Evolutionary conservation across 176 grass and related monocot genomes (phyloP).

Genomic region (Coix lacrymajobi): DNA sequence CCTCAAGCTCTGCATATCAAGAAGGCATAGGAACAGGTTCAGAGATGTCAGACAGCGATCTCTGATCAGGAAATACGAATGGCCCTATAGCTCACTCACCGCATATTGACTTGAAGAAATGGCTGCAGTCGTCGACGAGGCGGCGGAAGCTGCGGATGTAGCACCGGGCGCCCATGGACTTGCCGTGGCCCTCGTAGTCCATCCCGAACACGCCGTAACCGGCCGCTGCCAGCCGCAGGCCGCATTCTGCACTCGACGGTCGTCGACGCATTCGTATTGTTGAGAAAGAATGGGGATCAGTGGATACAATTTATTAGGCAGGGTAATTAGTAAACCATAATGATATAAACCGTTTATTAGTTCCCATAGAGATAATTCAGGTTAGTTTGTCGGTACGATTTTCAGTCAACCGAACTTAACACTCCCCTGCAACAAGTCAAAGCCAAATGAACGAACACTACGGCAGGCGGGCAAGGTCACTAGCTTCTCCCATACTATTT

Average conservation of each 20-base stretch:
- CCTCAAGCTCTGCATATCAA: conserved; percentile 48
- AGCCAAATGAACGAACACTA: too few relatives aligned
- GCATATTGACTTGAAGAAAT: conserved; percentile 78
- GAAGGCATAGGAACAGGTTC: not conserved
- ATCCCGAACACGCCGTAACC: conserved; percentile 82
- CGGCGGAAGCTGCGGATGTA: conserved; percentile 80
- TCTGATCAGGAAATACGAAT: not conserved
- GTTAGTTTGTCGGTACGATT: not conserved
- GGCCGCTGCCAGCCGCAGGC: conserved; percentile 35
- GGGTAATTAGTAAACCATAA: not conserved
- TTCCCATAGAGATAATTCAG: not conserved
- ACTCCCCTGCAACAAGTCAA: too few relatives aligned
- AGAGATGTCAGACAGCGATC: not conserved
- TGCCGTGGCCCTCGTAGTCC: conserved; percentile 91
- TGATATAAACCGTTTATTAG: not conserved
- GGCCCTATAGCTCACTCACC: conserved; percentile 1
- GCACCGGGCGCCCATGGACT: conserved; percentile 67
- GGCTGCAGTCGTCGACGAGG: conserved; percentile 62
- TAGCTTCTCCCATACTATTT: too few relatives aligned
- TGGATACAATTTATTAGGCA: not conserved
- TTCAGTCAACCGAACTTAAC: too few relatives aligned
- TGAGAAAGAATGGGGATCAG: not conserved
- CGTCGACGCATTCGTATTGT: too few relatives aligned
- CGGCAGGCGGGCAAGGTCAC: too few relatives aligned
- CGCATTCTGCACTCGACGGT: conserved; percentile 36